A percentile compares a stretch with the other conserved stretches of the same genome.
phyloP scores from a whole-genome alignment of 257 asterid genomes.

The Rehmannia glutinosa region DNA sequence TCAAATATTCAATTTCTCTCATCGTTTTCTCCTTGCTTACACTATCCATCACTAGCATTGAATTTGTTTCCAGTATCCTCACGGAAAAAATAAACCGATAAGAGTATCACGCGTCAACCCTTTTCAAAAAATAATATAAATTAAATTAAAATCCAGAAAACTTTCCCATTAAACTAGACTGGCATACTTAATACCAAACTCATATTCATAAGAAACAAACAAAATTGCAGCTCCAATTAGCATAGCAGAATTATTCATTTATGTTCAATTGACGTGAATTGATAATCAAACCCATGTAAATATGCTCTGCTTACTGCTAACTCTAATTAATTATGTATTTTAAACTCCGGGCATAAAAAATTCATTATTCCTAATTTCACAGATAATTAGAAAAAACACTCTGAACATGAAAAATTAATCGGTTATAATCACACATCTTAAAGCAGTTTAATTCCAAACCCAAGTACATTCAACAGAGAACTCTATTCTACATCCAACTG shows the following conservation, averaged over 20 bases:
- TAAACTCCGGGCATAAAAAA: neutral
- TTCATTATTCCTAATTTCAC: neutral
- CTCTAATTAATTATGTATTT: neutral
- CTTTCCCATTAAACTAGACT: neutral
- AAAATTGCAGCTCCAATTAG: neutral
- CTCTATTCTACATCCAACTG: constrained; percentile 9
- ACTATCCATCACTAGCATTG: too few species aligned
- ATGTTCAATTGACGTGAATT: neutral
- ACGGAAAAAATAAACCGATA: too few species aligned
- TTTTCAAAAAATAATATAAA: too few species aligned
- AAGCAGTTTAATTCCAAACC: neutral
- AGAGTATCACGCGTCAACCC: too few species aligned
- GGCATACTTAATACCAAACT: too few species aligned
- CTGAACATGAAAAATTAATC: neutral
- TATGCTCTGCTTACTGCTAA: neutral
- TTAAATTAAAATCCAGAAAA: neutral
- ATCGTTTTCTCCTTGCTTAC: too few species aligned
- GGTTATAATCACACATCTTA: neutral
- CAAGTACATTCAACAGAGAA: too few species aligned
- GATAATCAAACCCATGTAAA: neutral
- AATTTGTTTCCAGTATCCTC: too few species aligned
- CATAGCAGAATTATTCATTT: neutral
- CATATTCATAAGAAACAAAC: neutral
- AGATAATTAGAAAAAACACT: neutral
- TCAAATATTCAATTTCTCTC: too few species aligned